phyloP scores from a whole-genome alignment of 2,329 filamentous ascomycete genomes.

The Nemania sp. region DNA sequence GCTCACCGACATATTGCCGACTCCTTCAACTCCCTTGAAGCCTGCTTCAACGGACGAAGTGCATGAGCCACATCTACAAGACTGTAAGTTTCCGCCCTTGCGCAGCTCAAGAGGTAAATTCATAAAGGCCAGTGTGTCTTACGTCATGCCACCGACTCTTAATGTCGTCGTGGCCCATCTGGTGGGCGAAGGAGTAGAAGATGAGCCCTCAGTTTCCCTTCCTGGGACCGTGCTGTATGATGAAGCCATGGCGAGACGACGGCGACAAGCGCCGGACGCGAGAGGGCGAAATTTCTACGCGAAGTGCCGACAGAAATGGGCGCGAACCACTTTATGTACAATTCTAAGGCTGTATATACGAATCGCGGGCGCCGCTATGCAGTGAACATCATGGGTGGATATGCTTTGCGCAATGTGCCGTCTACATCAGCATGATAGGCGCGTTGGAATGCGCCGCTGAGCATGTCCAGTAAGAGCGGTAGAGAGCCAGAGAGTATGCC shows the following conservation, averaged over 20 bases:
- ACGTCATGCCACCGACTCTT: constrained; percentile 86
- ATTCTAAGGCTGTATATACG: constrained; percentile 9
- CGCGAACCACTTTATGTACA: constrained; percentile 2
- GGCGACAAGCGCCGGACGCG: constrained; percentile 19
- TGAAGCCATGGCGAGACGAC: constrained; percentile 56
- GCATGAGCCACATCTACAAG: constrained; percentile 84
- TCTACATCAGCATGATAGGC: no score
- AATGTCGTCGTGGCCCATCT: constrained; percentile 90
- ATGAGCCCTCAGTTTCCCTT: constrained; percentile 39
- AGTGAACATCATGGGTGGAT: constrained; percentile 28
- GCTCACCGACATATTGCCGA: constrained; percentile 86
- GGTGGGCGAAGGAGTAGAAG: constrained; percentile 47
- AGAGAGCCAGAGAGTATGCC: neutral
- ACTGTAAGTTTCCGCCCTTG: constrained; percentile 36
- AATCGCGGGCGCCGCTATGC: constrained; percentile 20
- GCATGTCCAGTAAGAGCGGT: neutral
- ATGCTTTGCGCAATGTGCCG: neutral
- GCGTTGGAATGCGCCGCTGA: constrained; percentile 5
- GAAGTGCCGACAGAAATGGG: neutral
- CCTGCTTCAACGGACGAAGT: constrained; percentile 93
- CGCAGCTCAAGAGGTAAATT: neutral
- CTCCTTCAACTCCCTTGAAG: constrained; percentile 79
- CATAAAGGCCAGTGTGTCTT: constrained; percentile 10
- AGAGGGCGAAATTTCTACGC: neutral
- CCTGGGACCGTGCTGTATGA: constrained; percentile 52